phyloP scores from a whole-genome alignment of 352 stramenopile genomes.

The Aphanomyces cochlioides region DNA sequence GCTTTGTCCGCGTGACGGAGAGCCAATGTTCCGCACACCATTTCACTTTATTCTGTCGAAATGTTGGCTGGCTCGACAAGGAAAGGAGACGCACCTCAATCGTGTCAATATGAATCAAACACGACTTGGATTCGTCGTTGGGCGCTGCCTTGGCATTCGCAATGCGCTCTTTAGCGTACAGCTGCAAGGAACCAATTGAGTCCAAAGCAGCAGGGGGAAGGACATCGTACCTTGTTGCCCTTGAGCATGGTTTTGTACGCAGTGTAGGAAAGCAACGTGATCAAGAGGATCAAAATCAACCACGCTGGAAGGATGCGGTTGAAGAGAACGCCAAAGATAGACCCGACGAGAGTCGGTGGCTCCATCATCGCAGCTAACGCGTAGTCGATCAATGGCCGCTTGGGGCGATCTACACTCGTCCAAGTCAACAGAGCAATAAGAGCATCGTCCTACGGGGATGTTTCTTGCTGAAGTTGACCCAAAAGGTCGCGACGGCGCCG shows the following conservation, averaged over 20 bases:
- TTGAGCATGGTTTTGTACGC: conserved; percentile 73
- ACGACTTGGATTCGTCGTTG: conserved; percentile 4
- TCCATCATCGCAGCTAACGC: conserved; percentile 99
- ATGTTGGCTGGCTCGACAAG: neutral
- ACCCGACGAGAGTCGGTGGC: conserved; percentile 81
- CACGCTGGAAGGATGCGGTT: conserved; percentile 81
- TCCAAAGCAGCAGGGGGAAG: neutral
- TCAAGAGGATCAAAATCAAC: conserved; percentile 72
- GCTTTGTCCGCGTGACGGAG: conserved; percentile 55
- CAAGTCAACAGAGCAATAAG: neutral
- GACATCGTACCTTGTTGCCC: conserved; percentile 46
- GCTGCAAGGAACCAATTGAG: neutral
- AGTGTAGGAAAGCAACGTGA: conserved; percentile 70
- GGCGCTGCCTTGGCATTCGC: conserved; percentile 19
- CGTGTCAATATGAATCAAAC: conserved; percentile 17
- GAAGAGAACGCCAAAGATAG: conserved; percentile 79
- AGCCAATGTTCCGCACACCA: conserved; percentile 42
- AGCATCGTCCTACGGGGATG: conserved; percentile 72
- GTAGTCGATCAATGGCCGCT: conserved; percentile 96
- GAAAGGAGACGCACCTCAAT: neutral
- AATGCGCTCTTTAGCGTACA: conserved; percentile 22
- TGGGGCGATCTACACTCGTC: conserved; percentile 48
- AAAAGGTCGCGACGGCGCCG: conserved; percentile 91
- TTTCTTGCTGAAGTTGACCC: conserved; percentile 91
- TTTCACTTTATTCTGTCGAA: neutral